Percentiles rank a stretch among this genome's conserved stretches.
Evolutionary conservation across 2,329 filamentous ascomycete species (phyloP).

Genomic region (Fusarium fujikuroi): DNA sequence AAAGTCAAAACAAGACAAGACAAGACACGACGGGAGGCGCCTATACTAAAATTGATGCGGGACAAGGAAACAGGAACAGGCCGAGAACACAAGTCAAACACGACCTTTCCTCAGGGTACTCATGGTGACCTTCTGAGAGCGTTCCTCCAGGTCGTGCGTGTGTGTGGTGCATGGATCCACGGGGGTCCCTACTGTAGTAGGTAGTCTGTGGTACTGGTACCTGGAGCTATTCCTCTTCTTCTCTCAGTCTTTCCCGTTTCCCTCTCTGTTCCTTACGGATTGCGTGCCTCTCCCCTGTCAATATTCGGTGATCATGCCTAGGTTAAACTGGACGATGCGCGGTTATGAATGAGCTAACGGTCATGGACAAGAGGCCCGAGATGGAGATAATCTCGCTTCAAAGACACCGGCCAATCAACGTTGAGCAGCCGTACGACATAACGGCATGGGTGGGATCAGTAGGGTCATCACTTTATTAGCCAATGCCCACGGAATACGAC

Average conservation of each 20-base stretch:
- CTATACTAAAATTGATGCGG: conserved; percentile 37
- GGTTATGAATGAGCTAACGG: conserved; percentile 32
- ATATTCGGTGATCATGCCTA: conserved; percentile 22
- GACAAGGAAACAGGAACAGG: background rate
- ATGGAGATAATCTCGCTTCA: conserved; percentile 47
- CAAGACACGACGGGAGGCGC: conserved; percentile 29
- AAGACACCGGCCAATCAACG: conserved; percentile 36
- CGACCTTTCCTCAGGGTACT: conserved; percentile 7
- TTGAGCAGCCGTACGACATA: conserved; percentile 37
- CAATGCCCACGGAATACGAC: conserved; percentile 36
- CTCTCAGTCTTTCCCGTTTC: conserved; percentile 1
- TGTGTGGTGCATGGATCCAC: conserved; percentile 22
- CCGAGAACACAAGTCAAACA: conserved; percentile 11
- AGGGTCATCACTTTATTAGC: conserved; percentile 21
- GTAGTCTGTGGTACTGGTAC: background rate
- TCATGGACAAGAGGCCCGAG: conserved; percentile 35
- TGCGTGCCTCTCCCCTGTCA: conserved; percentile 11
- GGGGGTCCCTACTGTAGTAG: conserved; percentile 6
- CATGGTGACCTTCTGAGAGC: conserved; percentile 23
- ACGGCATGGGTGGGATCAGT: conserved; percentile 29
- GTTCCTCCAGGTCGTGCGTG: conserved; percentile 11
- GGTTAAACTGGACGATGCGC: conserved; percentile 31
- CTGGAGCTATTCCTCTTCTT: conserved; percentile 15
- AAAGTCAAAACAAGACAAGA: conserved; percentile 18
- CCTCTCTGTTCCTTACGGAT: background rate